Conservation (phyloP, 257 asterid species). For the Gentiana macrophylla region DNA sequence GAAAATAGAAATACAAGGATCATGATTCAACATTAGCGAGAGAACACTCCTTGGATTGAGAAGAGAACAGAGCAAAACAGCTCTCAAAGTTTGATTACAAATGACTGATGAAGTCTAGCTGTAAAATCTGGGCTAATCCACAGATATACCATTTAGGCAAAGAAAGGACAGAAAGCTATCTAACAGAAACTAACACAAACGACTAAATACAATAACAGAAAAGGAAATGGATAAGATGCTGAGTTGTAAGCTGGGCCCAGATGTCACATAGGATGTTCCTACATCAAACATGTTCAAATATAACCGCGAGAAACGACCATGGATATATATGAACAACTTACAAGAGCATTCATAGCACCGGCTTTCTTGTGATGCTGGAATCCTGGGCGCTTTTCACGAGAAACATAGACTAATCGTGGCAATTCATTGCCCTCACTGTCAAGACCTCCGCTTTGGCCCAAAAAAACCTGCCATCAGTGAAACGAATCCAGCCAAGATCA, state of each 20-base stretch:
- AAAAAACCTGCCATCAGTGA: constrained; percentile 59
- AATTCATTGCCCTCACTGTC: constrained; percentile 94
- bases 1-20: constrained; percentile 14
- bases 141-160: no score
- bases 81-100: not conserved
- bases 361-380: constrained; percentile 98
- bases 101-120: no score
- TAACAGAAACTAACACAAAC: no score
- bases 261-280: no score
- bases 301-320: not conserved
- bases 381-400: constrained; percentile 99
- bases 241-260: no score
- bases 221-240: no score
- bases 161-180: no score
- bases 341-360: constrained; percentile 98
- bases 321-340: constrained; percentile 29
- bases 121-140: no score
- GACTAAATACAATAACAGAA: no score
- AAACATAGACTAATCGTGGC: constrained; percentile 87
- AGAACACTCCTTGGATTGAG: constrained; percentile 6
- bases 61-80: not conserved
- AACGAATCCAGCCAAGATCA: constrained; percentile 11
- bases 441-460: constrained; percentile 97
- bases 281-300: not conserved
- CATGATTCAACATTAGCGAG: not conserved